Evolutionary conservation across 2,329 filamentous ascomycete genomes (phyloP), one percentile per base, ranked within the genome.

Genomic region (Apiospora arundinis): DNA sequence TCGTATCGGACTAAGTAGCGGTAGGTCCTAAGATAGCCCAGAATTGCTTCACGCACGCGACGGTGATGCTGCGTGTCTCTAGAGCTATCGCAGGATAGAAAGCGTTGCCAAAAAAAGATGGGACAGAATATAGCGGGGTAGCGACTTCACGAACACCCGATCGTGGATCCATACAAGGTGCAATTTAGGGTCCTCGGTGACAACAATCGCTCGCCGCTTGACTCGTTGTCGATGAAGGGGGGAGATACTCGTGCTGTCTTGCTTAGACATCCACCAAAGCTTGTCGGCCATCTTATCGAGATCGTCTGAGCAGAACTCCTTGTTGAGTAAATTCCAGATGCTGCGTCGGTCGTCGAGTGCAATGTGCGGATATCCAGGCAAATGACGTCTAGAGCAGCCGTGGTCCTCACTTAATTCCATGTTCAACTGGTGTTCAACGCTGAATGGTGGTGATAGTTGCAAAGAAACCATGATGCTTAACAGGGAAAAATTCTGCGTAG

Each of bases 11-110:
- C 75, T 1, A 84, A 74, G 12, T 75, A 70, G 2, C 72, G 69
- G 72, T 83, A 84, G 4, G 78, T 78, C 32, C 75, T 71, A 1
- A 84, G 71, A 42, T 81, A 79, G 2, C 82, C 82, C 25, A 79
- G 73, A 1, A 78, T 77, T 32, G 71, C 74, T 68, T 37, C 70
- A 28, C 66, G 67, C 40, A 76, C 40, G 16, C 70, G 65, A 45
- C 25, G 40, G 37, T n/a, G 25, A n/a, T 68, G 68, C 42, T 56
- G 49, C 12, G 71, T 56, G 16, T 69, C 40, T 9, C 72, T 40
- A 18, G 49, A 40, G 42, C 32, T 52, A n/a, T 66, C 28, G 49
- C 72, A 42, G 63, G 28, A 49, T 42, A 78, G 70, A 65, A 75
- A 60, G 11, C 71, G 45, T 16, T 71, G 14, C 77, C 80, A n/a